Percentiles rank a stretch among this genome's conserved stretches.
These are phyloP conservation scores for Phytopythium kandeliae DNA, from an alignment of 352 stramenopile species.

Conservation along the genomic window DNA sequence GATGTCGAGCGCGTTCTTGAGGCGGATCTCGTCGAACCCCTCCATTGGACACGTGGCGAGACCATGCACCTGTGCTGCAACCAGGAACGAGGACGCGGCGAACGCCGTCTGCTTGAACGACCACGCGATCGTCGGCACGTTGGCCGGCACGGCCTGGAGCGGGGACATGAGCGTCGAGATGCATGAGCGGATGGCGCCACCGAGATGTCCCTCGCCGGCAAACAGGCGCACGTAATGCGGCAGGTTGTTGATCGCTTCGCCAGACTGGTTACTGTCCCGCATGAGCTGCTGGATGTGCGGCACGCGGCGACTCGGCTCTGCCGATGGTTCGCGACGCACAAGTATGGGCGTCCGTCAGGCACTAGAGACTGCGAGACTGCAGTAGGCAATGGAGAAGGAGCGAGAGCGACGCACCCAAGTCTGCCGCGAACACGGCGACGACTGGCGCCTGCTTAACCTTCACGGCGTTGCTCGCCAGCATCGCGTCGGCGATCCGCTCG, in stretches of 20 bases:
- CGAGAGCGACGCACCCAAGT: slow-evolving; percentile 31
- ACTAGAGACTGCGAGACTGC: not conserved
- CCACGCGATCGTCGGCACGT: slow-evolving; percentile 57
- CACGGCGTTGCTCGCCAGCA: slow-evolving; percentile 67
- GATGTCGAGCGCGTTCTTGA: slow-evolving; percentile 52
- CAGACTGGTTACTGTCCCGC: slow-evolving; percentile 37
- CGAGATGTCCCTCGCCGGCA: slow-evolving; percentile 11
- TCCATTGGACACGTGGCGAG: slow-evolving; percentile 67
- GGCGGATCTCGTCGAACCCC: slow-evolving; percentile 41
- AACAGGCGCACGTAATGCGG: slow-evolving; percentile 44
- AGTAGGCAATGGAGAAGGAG: not conserved
- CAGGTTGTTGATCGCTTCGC: slow-evolving; percentile 37
- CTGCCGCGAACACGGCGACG: slow-evolving; percentile 73
- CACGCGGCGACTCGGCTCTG: slow-evolving; percentile 71
- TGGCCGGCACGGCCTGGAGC: slow-evolving; percentile 19
- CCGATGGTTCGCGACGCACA: too few relatives aligned
- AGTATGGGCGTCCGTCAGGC: not conserved
- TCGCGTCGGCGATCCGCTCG: slow-evolving; percentile 59
- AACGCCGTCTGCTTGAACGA: slow-evolving; percentile 70
- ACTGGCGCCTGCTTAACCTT: slow-evolving; percentile 78
- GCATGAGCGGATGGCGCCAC: too few relatives aligned
- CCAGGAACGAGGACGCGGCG: slow-evolving; percentile 53
- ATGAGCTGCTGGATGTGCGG: slow-evolving; percentile 63
- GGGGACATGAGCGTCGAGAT: too few relatives aligned
- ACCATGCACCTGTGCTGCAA: slow-evolving; percentile 51